Base-by-base conservation (phyloP, 805 yeast species). In the Maudiozyma barnettii region DNA sequence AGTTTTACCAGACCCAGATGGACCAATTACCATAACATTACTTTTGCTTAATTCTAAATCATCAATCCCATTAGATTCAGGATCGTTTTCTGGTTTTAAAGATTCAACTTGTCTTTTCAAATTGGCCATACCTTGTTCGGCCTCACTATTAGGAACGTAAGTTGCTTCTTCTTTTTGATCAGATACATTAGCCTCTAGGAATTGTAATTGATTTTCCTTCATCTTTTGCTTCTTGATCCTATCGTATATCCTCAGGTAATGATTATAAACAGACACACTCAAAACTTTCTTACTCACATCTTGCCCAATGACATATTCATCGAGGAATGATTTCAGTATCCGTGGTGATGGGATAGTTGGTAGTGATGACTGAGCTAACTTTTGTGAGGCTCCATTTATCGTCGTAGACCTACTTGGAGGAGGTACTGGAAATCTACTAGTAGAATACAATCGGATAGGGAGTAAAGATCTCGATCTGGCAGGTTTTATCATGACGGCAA, bases 1-100 rank as follows among this genome's bases (percentile, higher is more conserved):
- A 0, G 84, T 79, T 56, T 78, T 79, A 18, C 84, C 83, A 2
- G 81, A 73, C 1, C 84, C 84, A 6, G 81, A 75, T 0, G 84
- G 84, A 0, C 84, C 84, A 8, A 79, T 60, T 1, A 78, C 60
- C 41, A 78, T 54, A 1, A 79, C 72, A 58, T 79, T 79, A 29
- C 82, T 75, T 51, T 78, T 78, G 45, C 76, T 77, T 41, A 78
- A 56, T 42, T 72, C 75, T n/a, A 76, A 64, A 41, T 67, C 67
- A 1, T 69, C 70, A 45, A 69, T 72, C 16, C 55, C 55, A 4
- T 48, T 44, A n/a, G 55, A 53, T 5, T 47, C 44, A 9, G 56
- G 56, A n/a, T 58, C 41, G 16, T 49, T 47, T 42, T 54, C 54
- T 3, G 42, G 31, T 23, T 35, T 41, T 10, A 44, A 38, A 4